Percentiles rank a stretch among this genome's conserved stretches.
These are phyloP conservation scores for Aspergillus piperis DNA, from an alignment of 2,329 filamentous ascomycete genomes.

Conservation along the genomic window DNA sequence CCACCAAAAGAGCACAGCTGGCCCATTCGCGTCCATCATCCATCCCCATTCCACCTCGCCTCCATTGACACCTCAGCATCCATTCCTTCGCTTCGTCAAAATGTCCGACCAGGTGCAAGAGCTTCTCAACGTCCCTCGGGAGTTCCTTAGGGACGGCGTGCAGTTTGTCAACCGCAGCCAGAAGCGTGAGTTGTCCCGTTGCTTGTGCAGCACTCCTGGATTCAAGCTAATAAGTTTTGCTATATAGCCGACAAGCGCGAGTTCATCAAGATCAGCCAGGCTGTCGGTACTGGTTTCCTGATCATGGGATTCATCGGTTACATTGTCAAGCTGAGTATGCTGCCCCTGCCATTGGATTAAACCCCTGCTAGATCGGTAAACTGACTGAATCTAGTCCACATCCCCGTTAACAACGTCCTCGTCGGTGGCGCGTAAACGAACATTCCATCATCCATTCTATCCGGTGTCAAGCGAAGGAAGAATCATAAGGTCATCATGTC, in stretches of 20 bases:
- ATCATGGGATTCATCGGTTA: conserved; percentile 62
- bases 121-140: conserved; percentile 26
- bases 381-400: conserved; percentile 42
- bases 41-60: not conserved
- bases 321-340: conserved; percentile 61
- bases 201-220: not conserved
- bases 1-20: conserved; percentile 10
- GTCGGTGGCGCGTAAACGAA: conserved; percentile 47
- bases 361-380: not conserved
- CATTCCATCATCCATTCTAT: not conserved
- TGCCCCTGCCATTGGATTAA: not conserved
- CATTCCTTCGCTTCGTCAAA: conserved; percentile 5
- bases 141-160: conserved; percentile 26
- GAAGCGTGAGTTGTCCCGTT: conserved; percentile 22
- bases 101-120: conserved; percentile 29
- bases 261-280: conserved; percentile 63
- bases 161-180: conserved; percentile 26
- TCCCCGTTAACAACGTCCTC: conserved; percentile 54
- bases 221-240: conserved; percentile 7
- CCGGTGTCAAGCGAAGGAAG: not conserved
- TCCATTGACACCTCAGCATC: not conserved
- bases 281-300: conserved; percentile 61
- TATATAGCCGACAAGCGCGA: conserved; percentile 57
- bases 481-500: not conserved
- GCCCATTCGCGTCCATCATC: conserved; percentile 4